Evolutionary conservation across 768 basidiomycete species (phyloP), one percentile per base, ranked within the genome.

Genomic region (Amanita exitialis): DNA sequence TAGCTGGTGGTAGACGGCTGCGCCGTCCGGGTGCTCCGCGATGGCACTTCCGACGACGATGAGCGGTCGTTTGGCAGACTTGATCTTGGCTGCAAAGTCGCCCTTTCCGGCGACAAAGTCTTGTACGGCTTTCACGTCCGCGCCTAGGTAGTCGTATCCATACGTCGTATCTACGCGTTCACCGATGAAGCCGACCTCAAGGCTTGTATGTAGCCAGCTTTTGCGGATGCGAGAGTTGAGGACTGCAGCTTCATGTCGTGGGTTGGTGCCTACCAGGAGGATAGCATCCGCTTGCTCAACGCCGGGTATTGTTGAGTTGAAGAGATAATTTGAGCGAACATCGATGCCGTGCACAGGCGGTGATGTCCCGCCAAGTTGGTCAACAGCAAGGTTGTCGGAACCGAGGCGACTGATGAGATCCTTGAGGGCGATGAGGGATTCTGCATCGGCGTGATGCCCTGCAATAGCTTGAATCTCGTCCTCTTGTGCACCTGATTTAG

Each of bases 201-300:
- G 75, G 42, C 81, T 78, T 5, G 82, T 83, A 62, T 94, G 86
- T 57, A 99, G 64, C 89, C 91, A 99, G 59, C 82, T 86, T 75
- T 92, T 94, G 59, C 96, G 80, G 60, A 99, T 90, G 55, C 96
- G 90, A 21, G 94, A 92, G 75, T 98, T 99, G 57, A 98, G 75
- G 50, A 97, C 94, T 18, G 96, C 87, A 4, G 93, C 96, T 67
- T 99, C 96, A 63, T 97, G 94, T 16, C 96, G 77, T 8, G 95
- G 95, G 69, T 98, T 96, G 38, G 93, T 96, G 51, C 95, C 96
- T 58, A 98, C 81, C 25, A 99, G 79, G 6, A 98, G 80, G 57
- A 99, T 90, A 16, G 71, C 90, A 59, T 99, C 96, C 20, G 96
- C 94, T 42, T 83, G 73, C 62, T 96, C 96, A 23, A 95, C 76